Evolutionary conservation across 495 filamentous ascomycete genomes (phyloP), one percentile per base, ranked within the genome.

Genomic region (Hypomontagnella monticulosa): DNA sequence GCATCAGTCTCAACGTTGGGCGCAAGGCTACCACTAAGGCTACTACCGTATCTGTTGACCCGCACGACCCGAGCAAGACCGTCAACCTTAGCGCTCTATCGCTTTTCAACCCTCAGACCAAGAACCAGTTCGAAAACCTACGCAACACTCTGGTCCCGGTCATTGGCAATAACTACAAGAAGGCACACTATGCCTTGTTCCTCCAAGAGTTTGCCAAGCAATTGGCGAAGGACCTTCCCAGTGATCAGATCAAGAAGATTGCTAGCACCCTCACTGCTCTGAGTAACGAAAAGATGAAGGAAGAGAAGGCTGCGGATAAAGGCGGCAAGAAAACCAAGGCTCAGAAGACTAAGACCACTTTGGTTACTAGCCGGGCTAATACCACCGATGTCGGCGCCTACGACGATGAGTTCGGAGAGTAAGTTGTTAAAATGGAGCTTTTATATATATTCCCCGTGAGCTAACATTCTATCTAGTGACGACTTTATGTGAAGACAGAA

Each of bases 211-310:
- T 98, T 73, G 74, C 85, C 19, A 96, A 95, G 81, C 87, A 90
- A 71, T 81, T 99, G 14, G 86, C 87, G 64, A 95, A 93, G 80
- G 96, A 98, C 44, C 78, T 98, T 57, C 85, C 89, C 7, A 94
- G 90, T 71, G 87, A 91, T 54, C 92, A 98, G 78, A 93, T 97
- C 73, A 96, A 97, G 87, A 97, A 97, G 83, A 85, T 97, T 57
- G 86, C 92, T 3, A 94, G 88, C 79, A 85, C 85, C 27, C 76
- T 98, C 71, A 94, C 93, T 16, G 88, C 90, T 9, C 81, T 97
- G 47, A 84, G 91, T 69, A 99, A 99, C 72, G 96, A 99, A 86
- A 97, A 95, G 85, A 91, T 97, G 92, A 96, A 92, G 82, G 95
- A 97, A 78, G 96, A 99, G 86, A 96, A 97, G 82, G 85, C 88